Conservation (phyloP, 768 basidiomycete genomes). For the Boletus sp. region DNA sequence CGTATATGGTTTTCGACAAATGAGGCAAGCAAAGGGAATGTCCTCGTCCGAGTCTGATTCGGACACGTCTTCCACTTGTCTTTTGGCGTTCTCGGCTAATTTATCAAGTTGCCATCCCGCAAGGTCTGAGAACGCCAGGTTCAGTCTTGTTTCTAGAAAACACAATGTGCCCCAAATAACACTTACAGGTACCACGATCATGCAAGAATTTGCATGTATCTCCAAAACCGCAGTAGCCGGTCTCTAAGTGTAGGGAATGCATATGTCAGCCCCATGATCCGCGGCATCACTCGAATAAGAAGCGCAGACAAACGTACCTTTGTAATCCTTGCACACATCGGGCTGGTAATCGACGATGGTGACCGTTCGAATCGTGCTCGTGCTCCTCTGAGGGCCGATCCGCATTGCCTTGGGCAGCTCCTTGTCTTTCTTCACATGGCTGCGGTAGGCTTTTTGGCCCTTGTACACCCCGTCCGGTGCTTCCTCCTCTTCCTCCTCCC, state of each 20-base stretch:
- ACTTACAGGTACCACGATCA: constrained; percentile 91
- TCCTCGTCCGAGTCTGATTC: constrained; percentile 79
- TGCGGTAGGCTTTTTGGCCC: constrained; percentile 78
- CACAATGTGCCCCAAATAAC: not conserved
- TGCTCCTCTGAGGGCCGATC: constrained; percentile 72
- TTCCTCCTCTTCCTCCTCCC: constrained; percentile 52
- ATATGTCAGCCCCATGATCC: constrained; percentile 16
- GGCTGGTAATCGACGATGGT: constrained; percentile 98
- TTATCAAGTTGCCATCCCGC: constrained; percentile 99
- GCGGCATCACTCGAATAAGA: not conserved
- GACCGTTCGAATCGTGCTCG: constrained; percentile 85
- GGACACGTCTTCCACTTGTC: constrained; percentile 51
- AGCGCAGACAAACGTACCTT: constrained; percentile 57
- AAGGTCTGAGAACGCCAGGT: constrained; percentile 56
- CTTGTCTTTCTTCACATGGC: constrained; percentile 76
- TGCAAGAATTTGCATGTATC: constrained; percentile 99
- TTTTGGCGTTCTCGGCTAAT: constrained; percentile 73
- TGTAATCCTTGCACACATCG: constrained; percentile 99
- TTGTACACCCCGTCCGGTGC: constrained; percentile 78
- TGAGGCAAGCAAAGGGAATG: constrained; percentile 96
- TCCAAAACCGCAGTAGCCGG: constrained; percentile 98
- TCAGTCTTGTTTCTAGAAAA: constrained; percentile 7
- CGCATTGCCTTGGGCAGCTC: constrained; percentile 88
- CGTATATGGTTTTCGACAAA: constrained; percentile 92
- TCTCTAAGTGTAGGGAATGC: constrained; percentile 54